Evolutionary conservation across 148 eudicot species (phyloP), one percentile per base, ranked within the genome.

Genomic region (Camellia sinensis): DNA sequence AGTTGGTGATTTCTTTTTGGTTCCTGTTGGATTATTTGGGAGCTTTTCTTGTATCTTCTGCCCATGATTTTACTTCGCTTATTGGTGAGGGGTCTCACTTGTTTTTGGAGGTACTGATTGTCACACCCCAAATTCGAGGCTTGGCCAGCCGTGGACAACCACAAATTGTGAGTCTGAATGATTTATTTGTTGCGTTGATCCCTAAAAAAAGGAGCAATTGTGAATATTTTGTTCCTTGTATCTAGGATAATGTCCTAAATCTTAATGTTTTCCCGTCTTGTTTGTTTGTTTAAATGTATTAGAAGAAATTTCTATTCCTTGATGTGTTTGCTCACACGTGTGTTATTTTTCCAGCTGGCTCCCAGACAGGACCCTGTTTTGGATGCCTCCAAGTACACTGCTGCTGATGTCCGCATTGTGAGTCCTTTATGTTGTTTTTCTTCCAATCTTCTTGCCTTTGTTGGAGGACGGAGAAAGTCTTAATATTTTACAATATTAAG

Each of bases 381-480:
- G 45, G 98, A 94, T 82, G 80, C 95, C 40, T 71, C 90, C 69
- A 93, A 91, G 87, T 93, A 90, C 81, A 87, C 97, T 73, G 92
- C 98, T 74, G 93, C 87, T 67, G 98, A 92, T 89, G 98, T 94
- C 82, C 97, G 98, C 82, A 90, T 94, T 74, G 98, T 94, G 72
- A 91, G 95, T 89, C 68, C 64, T 48, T 56, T 69, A 17, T 70
- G 7, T 48, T 52, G 52, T 64, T 50, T 7, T 52, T 21, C 41
- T 72, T 50, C 75, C 12, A 52, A 52, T 50, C 41, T 72, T 48
- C 18, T 52, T 72, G 12, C 14, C 54, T 45, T 44, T 70, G 4
- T 18, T 19, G 9, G 50, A 12, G 50, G 50, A 14, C 14, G 4
- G 15, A 13, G 69, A 37, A 66, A 12, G 13, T 66, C 12, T 10